Base-by-base conservation (phyloP, 306 rosid genomes). In the Cicer arietinum region DNA sequence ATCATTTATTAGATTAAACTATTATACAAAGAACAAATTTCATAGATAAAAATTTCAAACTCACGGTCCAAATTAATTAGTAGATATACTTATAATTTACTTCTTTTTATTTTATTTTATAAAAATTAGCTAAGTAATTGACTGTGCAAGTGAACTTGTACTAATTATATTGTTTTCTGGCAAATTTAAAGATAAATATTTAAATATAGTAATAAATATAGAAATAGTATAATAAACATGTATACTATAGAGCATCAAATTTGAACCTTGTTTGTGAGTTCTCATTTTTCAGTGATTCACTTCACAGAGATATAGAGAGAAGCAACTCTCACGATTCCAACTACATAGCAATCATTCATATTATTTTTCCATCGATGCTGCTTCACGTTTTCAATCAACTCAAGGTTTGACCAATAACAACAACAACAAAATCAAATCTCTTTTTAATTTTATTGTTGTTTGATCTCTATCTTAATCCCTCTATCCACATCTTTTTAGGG, bases 371-470 rank as follows among this genome's bases (percentile, higher is more conserved):
- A 7, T 69, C 53, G 13, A 80, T 81, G 74, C 80, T 81, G 74
- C 73, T 61, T 63, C 77, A n/a, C 10, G 61, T 51, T 74, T 20
- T 58, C 18, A 12, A 8, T 67, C 42, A 67, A 7, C 37, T 30
- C 1, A 81, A 85, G 91, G 89, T 88, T 88, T 88, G 91, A 58
- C 6, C 37, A 30, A 30, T 30, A 30, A 4, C 51, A 0, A 2
- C 53, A 20, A 8, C 16, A 63, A 22, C 56, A 45, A 18, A 48
- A 54, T 67, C 74, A 69, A 13, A 13, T 63, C 25, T 37, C 47
- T 70, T 7, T 43, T 71, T 43, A 71, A 9, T 73, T 83, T 75
- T 53, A 9, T 73, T 83, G 72, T 53, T 73, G 40, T 20, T 75
- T 74, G 80, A 69, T 83, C 64, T 58, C 62, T 72, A 3, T 78